These are phyloP conservation scores for Tilletia horrida DNA, from an alignment of 1,284 basidiomycete species.

Conservation along the genomic window DNA sequence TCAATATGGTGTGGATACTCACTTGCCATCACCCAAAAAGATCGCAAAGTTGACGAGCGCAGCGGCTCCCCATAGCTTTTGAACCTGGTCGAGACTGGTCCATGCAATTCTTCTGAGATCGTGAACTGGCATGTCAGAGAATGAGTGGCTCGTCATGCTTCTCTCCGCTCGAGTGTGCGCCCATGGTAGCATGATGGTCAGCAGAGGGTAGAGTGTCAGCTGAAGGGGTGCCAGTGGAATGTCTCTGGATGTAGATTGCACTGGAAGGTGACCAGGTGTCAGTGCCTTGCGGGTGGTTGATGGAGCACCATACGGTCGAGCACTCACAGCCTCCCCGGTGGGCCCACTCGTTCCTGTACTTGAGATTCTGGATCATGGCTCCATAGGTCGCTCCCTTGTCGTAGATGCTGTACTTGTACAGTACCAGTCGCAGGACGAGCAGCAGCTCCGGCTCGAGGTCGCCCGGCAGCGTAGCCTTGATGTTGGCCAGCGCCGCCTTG, in stretches of 20 bases:
- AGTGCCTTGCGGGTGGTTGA: neutral
- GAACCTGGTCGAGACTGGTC: slow-evolving; percentile 68
- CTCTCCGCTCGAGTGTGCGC: slow-evolving; percentile 69
- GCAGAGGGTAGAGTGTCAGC: slow-evolving; percentile 63
- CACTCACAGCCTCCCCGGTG: slow-evolving; percentile 34
- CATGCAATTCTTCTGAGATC: slow-evolving; percentile 65
- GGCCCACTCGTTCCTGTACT: slow-evolving; percentile 56
- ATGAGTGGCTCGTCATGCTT: slow-evolving; percentile 75
- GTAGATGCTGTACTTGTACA: slow-evolving; percentile 84
- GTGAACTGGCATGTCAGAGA: slow-evolving; percentile 66
- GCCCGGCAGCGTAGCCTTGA: slow-evolving; percentile 64
- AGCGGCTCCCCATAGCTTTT: slow-evolving; percentile 64
- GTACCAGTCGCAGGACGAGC: slow-evolving; percentile 69
- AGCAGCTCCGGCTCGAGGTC: slow-evolving; percentile 77
- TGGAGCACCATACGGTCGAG: neutral
- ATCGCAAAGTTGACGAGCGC: slow-evolving; percentile 73
- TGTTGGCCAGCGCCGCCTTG: slow-evolving; percentile 63
- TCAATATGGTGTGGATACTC: slow-evolving; percentile 44
- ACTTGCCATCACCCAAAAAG: slow-evolving; percentile 85
- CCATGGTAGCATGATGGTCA: slow-evolving; percentile 78
- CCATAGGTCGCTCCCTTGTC: slow-evolving; percentile 81
- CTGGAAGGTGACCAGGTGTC: slow-evolving; percentile 15
- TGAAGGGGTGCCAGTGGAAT: slow-evolving; percentile 40
- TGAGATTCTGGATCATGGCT: slow-evolving; percentile 80
- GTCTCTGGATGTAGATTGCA: slow-evolving; percentile 39